Percentiles rank a stretch among this genome's conserved stretches.
These are phyloP conservation scores for Boletus rufocinnamomeus DNA, from an alignment of 768 basidiomycete species.

Conservation along the genomic window DNA sequence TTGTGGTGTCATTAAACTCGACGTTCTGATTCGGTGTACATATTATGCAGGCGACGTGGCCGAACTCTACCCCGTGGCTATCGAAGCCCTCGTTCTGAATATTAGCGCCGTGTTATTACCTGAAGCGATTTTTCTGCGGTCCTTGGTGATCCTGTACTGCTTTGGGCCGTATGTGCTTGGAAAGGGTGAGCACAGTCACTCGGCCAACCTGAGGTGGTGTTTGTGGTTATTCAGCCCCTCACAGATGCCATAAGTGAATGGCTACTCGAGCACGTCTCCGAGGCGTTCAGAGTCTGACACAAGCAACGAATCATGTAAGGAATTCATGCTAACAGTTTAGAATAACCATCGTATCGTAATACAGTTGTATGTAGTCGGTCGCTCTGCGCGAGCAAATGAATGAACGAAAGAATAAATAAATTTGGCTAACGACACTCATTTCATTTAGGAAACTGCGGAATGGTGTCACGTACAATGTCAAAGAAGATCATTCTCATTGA, in stretches of 20 bases:
- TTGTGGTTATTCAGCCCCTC: background rate
- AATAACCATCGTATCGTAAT: background rate
- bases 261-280: constrained; percentile 11
- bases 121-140: constrained; percentile 13
- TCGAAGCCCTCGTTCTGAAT: constrained; percentile 16
- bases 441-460: background rate
- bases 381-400: background rate
- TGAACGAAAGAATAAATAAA: background rate
- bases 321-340: background rate
- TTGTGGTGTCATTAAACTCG: background rate
- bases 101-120: constrained; percentile 8
- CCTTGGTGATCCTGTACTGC: constrained; percentile 17
- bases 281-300: background rate
- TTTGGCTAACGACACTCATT: background rate
- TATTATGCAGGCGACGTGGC: constrained; percentile 13
- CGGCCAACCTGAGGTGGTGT: background rate
- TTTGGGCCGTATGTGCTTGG: constrained; percentile 18
- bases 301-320: background rate
- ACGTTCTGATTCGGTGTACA: background rate
- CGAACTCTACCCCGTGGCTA: constrained; percentile 16
- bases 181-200: constrained; percentile 5
- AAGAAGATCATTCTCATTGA: background rate
- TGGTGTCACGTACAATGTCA: background rate
- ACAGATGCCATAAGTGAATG: constrained; percentile 17
- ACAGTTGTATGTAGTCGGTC: background rate